Evolutionary conservation across 2,329 filamentous ascomycete species (phyloP).

Genomic region (Pseudogymnoascus sp.): DNA sequence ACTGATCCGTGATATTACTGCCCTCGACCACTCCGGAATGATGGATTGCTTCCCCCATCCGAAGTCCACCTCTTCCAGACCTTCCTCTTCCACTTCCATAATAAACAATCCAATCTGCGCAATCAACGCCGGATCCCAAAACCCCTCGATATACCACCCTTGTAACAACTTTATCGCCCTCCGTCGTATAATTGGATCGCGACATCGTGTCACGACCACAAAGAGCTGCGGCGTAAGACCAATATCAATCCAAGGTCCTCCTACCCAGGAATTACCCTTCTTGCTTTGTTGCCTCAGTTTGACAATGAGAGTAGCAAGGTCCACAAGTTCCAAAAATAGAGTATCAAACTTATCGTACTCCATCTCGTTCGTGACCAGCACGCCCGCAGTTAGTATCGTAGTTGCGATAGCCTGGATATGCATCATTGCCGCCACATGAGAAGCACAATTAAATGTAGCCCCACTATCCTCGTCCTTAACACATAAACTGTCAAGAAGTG

Average conservation of each 20-base stretch:
- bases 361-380: conserved; percentile 17
- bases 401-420: conserved; percentile 17
- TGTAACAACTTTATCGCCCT: conserved; percentile 17
- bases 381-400: conserved; percentile 13
- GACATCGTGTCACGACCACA: conserved; percentile 16
- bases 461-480: background rate
- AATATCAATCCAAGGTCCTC: conserved; percentile 18
- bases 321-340: conserved; percentile 15
- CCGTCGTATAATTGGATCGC: conserved; percentile 18
- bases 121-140: conserved; percentile 13
- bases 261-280: conserved; percentile 13
- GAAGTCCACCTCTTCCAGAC: conserved; percentile 11
- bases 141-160: conserved; percentile 16
- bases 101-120: conserved; percentile 17
- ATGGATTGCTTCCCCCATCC: background rate
- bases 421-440: conserved; percentile 14
- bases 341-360: conserved; percentile 16
- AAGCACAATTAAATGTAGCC: conserved; percentile 11
- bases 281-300: conserved; percentile 10
- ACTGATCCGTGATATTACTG: conserved; percentile 8
- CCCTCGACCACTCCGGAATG: conserved; percentile 4
- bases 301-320: conserved; percentile 13
- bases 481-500: conserved; percentile 13
- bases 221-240: conserved; percentile 18
- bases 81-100: conserved; percentile 22